These are phyloP conservation scores for Paraphaeosphaeria sporulosa DNA, from an alignment of 2,329 filamentous ascomycete species.

Conservation along the genomic window DNA sequence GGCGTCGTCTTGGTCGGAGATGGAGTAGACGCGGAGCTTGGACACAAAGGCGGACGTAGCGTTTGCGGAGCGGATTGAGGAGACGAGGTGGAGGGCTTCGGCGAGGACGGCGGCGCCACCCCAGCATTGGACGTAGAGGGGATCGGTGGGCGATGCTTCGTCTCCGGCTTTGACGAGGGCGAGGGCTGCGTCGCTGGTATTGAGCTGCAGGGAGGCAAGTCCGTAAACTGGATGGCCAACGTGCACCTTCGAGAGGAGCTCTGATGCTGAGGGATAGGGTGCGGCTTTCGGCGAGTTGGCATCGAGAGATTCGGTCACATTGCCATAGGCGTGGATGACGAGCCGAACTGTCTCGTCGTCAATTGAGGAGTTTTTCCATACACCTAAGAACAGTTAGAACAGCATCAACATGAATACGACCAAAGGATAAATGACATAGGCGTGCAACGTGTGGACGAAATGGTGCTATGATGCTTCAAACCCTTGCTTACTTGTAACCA, in stretches of 20 bases:
- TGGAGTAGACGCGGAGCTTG: constrained; percentile 46
- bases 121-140: constrained; percentile 37
- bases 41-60: constrained; percentile 29
- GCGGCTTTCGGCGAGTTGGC: constrained; percentile 42
- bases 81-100: constrained; percentile 52
- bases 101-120: constrained; percentile 57
- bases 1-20: constrained; percentile 65
- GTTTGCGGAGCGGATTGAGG: constrained; percentile 20
- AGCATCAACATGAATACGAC: background rate
- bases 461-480: background rate
- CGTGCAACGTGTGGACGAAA: too few species aligned
- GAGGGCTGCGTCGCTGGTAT: constrained; percentile 23
- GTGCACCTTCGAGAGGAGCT: constrained; percentile 17
- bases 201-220: constrained; percentile 43
- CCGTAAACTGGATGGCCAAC: constrained; percentile 51
- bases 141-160: constrained; percentile 42
- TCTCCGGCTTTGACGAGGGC: constrained; percentile 33
- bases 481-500: constrained; percentile 19
- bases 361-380: constrained; percentile 25
- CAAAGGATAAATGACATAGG: too few species aligned
- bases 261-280: constrained; percentile 30
- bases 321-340: constrained; percentile 36
- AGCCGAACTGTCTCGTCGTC: constrained; percentile 26
- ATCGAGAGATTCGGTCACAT: constrained; percentile 52
- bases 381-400: background rate